Evolutionary conservation across 768 basidiomycete species (phyloP), one percentile per base, ranked within the genome.

Genomic region (Clitopilus passeckerianus): DNA sequence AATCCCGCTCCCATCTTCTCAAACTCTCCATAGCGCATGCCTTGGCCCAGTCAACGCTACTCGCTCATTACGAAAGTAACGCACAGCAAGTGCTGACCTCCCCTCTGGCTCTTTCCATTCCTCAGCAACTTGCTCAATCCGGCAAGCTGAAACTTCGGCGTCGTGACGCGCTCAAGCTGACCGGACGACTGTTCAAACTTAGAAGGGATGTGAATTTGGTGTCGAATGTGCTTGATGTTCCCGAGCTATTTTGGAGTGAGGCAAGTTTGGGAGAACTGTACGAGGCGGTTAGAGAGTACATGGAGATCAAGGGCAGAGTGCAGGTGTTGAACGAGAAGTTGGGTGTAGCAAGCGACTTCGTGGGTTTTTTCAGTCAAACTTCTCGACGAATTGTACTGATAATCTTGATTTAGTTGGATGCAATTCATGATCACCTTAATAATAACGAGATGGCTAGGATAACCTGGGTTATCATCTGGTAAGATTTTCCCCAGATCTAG

Each of bases 11-110:
- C 0, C 92, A 93, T 66, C 84, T 95, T 41, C 86, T 93, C 50
- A 92, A 95, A 66, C 81, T 98, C 16, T 95, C 95, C n/a, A 86
- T 98, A 56, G 85, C 95, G 0, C 95, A 98, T 63, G 95, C 94
- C 2, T 83, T 97, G 22, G 95, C 94, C 1, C 95, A 98, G 71
- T 95, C 93, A 0, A 96, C 94, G 0, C 86, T 97, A 18, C 83
- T 98, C 5, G 92, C 91, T 4, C 87, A 87, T 63, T 95, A 92
- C 68, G 95, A 98, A 72, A 78, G 87, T 2, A 84, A 80, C 50
- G 87, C 93, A 22, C 84, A 87, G 60, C 83, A 80, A 2, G 89
- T 93, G 8, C 82, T 96, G n/a, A 85, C 88, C 0, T 85, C 90
- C 7, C 86, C 89, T 0, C 76, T 81, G 0, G 91, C 93, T 1